Percentiles rank a stretch among this genome's conserved stretches.
These are phyloP conservation scores for Epichloe gansuensis DNA, from an alignment of 2,329 filamentous ascomycete species.

Conservation along the genomic window DNA sequence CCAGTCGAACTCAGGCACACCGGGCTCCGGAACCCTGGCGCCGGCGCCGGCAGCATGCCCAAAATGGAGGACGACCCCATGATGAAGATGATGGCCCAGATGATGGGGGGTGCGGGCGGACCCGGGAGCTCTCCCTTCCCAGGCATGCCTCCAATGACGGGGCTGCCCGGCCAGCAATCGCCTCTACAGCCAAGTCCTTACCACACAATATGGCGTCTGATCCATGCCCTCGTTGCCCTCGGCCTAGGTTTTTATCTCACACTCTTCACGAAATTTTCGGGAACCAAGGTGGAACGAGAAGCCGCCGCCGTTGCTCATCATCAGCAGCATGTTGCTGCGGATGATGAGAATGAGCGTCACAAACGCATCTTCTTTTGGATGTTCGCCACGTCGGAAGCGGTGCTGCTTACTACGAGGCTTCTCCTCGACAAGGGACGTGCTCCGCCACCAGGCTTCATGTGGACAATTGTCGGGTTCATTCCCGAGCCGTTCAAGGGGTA, in stretches of 20 bases:
- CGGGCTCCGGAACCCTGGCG: slow-evolving; percentile 11
- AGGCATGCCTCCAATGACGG: slow-evolving; percentile 29
- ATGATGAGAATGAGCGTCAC: slow-evolving; percentile 19
- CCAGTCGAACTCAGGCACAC: slow-evolving; percentile 11
- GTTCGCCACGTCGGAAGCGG: slow-evolving; percentile 65
- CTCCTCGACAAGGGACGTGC: slow-evolving; percentile 51
- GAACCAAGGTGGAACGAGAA: slow-evolving; percentile 48
- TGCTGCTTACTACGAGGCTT: slow-evolving; percentile 58
- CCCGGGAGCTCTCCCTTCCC: slow-evolving; percentile 22
- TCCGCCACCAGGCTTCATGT: slow-evolving; percentile 48
- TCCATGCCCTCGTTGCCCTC: slow-evolving; percentile 61
- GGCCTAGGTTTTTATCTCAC: slow-evolving; percentile 59
- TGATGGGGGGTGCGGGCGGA: slow-evolving; percentile 38
- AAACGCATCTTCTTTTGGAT: slow-evolving; percentile 53
- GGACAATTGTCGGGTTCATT: slow-evolving; percentile 50
- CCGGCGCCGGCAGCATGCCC: slow-evolving; percentile 9
- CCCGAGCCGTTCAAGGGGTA: slow-evolving; percentile 52
- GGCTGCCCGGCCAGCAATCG: slow-evolving; percentile 23
- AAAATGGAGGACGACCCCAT: slow-evolving; percentile 21
- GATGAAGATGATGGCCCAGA: slow-evolving; percentile 61
- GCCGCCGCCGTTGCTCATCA: slow-evolving; percentile 19
- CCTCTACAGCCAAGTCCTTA: slow-evolving; percentile 22
- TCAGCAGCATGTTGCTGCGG: slow-evolving; percentile 13
- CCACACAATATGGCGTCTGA: slow-evolving; percentile 52
- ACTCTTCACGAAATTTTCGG: slow-evolving; percentile 54